Evolutionary conservation across 306 rosid species (phyloP), one percentile per base, ranked within the genome.

Genomic region (Rosa chinensis): DNA sequence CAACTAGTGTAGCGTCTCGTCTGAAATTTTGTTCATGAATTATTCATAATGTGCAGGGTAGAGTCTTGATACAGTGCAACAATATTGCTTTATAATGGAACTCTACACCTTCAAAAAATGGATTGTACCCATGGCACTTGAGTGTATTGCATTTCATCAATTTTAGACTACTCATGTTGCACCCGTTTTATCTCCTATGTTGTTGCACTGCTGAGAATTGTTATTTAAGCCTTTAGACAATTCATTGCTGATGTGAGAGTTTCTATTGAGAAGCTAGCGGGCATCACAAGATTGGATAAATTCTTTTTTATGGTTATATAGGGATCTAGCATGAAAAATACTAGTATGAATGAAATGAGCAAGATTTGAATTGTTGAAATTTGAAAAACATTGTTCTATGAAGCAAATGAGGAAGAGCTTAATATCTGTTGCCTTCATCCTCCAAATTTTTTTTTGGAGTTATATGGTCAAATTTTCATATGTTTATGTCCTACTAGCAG

Each of bases 1-100:
- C 76, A 18, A 71, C 43, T 35, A 52, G 42, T 43, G 43, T 74
- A 28, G 47, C 66, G 45, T 75, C 35, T 61, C 71, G 6, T 62
- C 79, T 61, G 56, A 5, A n/a, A 10, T 68, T 75, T 12, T 17
- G 11, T 49, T 17, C 35, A 8, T 44, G 32, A 61, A 16, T 61
- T 5, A 45, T 44, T 44, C 4, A n/a, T 75, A 16, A 35, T 37
- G 40, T 62, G 42, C 64, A 58, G 28, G 63, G 25, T 56, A 56
- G 63, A 56, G 32, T n/a, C 63, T 21, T 58, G 3, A 58, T 58
- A 58, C 13, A 59, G 23, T n/a, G 42, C 12, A 2, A 32, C 9
- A 63, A 14, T 63, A 63, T 63, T 63, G 68, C 69, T 5, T 63
- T 32, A 14, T 63, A 12, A 14, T 39, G 45, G 47, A 66, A 37